Conservation (phyloP, 768 basidiomycete genomes). For the Trametes villosa region DNA sequence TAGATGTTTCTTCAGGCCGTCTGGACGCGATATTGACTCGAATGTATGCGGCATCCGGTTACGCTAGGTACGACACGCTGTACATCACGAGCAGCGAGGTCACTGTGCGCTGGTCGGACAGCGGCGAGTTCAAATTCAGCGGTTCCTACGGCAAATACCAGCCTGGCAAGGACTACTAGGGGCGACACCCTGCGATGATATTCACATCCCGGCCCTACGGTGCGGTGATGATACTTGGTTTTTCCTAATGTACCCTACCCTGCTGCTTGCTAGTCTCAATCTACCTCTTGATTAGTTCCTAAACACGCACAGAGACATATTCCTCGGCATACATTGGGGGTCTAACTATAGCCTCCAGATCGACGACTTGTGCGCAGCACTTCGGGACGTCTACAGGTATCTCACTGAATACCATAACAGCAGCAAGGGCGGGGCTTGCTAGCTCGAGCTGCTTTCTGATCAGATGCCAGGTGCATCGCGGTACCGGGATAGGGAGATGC, state of each 20-base stretch:
- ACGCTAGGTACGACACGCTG: constrained; percentile 43
- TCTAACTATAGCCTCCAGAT: too few relatives aligned
- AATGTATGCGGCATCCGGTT: neutral
- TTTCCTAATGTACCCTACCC: constrained; percentile 6
- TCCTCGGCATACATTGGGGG: too few relatives aligned
- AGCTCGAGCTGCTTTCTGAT: too few relatives aligned
- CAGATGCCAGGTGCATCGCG: too few relatives aligned
- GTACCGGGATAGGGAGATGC: too few relatives aligned
- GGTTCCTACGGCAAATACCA: constrained; percentile 47
- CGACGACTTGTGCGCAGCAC: too few relatives aligned
- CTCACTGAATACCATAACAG: too few relatives aligned
- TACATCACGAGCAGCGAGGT: constrained; percentile 46
- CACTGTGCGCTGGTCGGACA: constrained; percentile 49
- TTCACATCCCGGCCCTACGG: neutral
- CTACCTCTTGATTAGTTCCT: neutral
- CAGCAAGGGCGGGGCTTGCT: too few relatives aligned
- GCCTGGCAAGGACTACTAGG: neutral
- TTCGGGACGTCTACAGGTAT: too few relatives aligned
- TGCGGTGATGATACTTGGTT: neutral
- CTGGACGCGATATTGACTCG: too few relatives aligned
- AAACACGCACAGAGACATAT: neutral
- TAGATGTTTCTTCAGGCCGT: neutral
- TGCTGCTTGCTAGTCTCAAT: neutral
- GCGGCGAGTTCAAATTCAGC: constrained; percentile 62
- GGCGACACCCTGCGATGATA: neutral